These are phyloP conservation scores for Suillus alpinus DNA, from an alignment of 768 basidiomycete species.

Conservation along the genomic window DNA sequence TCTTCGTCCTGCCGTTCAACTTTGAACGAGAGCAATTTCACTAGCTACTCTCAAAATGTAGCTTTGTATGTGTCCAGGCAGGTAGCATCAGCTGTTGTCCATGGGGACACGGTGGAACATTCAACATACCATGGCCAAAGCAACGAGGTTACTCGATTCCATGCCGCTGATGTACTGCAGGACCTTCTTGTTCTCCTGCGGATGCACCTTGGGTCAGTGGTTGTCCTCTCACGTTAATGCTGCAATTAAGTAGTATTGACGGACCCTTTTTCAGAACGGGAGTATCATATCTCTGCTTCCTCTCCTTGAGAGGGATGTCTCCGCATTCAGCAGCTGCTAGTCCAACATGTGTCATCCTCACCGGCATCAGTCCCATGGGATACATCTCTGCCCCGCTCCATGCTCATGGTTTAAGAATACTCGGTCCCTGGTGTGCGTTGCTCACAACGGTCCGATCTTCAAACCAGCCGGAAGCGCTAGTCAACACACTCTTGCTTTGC, in stretches of 20 bases:
- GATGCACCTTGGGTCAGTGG: neutral
- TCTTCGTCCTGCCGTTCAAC: neutral
- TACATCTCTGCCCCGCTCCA: neutral
- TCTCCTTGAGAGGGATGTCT: neutral
- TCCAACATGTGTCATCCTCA: neutral
- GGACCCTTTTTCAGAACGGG: neutral
- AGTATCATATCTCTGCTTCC: neutral
- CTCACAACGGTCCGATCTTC: neutral
- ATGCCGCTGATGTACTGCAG: neutral
- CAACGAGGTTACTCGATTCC: neutral
- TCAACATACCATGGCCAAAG: neutral
- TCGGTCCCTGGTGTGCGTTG: neutral
- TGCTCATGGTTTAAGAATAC: neutral
- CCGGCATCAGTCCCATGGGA: neutral
- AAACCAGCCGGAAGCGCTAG: neutral
- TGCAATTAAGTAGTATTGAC: neutral
- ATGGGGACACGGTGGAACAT: neutral
- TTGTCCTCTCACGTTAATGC: neutral
- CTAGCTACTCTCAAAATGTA: neutral
- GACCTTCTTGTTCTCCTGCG: neutral
- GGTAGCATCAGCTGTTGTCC: neutral
- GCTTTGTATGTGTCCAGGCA: neutral
- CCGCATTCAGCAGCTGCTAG: neutral
- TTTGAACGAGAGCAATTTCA: neutral
- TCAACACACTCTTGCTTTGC: neutral